phyloP scores from a whole-genome alignment of 192 early-diverging fungal genomes.

The Pilobolus umbonatus region DNA sequence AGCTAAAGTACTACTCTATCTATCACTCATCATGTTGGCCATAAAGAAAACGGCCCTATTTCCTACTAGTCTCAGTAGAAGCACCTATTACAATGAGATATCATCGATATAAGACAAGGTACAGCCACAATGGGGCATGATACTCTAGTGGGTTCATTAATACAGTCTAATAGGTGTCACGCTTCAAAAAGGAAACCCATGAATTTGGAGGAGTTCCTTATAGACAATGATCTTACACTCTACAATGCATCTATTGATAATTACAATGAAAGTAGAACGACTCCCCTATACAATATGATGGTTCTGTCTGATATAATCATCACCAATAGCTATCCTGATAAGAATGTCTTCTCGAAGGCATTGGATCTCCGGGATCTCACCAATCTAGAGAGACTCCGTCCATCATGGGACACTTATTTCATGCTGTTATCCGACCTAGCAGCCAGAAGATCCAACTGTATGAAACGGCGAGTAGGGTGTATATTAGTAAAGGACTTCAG shows the following conservation, averaged over 20 bases:
- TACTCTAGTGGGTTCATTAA: too few species aligned
- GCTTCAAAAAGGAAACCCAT: neutral
- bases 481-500: slow-evolving; percentile 83
- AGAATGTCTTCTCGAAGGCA: slow-evolving; percentile 34
- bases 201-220: slow-evolving; percentile 55
- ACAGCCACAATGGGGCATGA: neutral
- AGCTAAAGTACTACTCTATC: neutral
- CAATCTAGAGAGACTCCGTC: slow-evolving; percentile 74
- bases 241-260: slow-evolving; percentile 32
- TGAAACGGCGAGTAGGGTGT: slow-evolving; percentile 97
- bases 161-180: neutral
- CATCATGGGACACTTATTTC: slow-evolving; percentile 97
- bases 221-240: slow-evolving; percentile 45
- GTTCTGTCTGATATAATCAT: slow-evolving; percentile 57
- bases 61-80: slow-evolving; percentile 80
- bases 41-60: slow-evolving; percentile 70
- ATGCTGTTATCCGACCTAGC: slow-evolving; percentile 92
- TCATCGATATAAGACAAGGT: slow-evolving; percentile 45
- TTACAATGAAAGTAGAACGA: neutral
- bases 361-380: slow-evolving; percentile 55
- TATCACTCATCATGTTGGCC: neutral
- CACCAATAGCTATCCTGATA: slow-evolving; percentile 49
- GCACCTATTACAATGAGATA: slow-evolving; percentile 72
- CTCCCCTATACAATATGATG: slow-evolving; percentile 36
- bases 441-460: slow-evolving; percentile 88